Percentiles rank a stretch among this genome's conserved stretches.
Conservation (phyloP, 805 yeast genomes). For the Starmerella apicola region DNA sequence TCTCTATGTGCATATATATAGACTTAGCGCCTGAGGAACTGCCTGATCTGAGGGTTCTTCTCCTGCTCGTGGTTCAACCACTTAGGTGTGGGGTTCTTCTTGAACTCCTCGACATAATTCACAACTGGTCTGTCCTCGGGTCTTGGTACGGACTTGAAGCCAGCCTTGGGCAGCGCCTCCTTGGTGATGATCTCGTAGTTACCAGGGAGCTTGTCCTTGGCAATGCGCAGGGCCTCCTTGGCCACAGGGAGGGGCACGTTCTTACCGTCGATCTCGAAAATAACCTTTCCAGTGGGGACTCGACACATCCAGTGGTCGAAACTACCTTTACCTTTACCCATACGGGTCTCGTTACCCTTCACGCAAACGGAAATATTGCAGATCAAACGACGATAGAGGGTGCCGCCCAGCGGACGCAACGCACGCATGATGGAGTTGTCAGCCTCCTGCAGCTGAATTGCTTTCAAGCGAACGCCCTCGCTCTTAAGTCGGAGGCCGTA, state of each 20-base stretch:
- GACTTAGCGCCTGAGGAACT: conserved; percentile 49
- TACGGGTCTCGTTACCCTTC: conserved; percentile 97
- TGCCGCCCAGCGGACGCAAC: conserved; percentile 61
- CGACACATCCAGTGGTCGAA: conserved; percentile 96
- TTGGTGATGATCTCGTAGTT: conserved; percentile 66
- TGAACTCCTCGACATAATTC: conserved; percentile 44
- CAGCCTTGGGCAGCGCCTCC: conserved; percentile 56
- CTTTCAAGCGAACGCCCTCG: conserved; percentile 78
- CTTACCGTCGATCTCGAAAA: conserved; percentile 69
- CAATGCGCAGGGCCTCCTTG: conserved; percentile 75
- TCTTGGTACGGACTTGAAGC: conserved; percentile 41
- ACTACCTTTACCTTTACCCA: conserved; percentile 99
- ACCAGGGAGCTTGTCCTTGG: conserved; percentile 87
- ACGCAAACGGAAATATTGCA: conserved; percentile 84
- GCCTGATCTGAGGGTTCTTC: conserved; percentile 37
- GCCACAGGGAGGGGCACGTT: conserved; percentile 80
- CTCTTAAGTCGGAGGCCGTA: conserved; percentile 78
- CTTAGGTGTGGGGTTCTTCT: conserved; percentile 52
- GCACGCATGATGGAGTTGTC: conserved; percentile 75
- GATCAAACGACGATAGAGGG: conserved; percentile 64
- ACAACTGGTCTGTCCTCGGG: conserved; percentile 35
- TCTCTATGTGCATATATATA: not conserved
- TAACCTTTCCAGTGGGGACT: conserved; percentile 87
- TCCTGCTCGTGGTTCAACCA: conserved; percentile 27
- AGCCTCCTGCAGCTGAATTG: conserved; percentile 82